Conservation (phyloP, 768 basidiomycete species). For the Hysterangium stoloniferum region DNA sequence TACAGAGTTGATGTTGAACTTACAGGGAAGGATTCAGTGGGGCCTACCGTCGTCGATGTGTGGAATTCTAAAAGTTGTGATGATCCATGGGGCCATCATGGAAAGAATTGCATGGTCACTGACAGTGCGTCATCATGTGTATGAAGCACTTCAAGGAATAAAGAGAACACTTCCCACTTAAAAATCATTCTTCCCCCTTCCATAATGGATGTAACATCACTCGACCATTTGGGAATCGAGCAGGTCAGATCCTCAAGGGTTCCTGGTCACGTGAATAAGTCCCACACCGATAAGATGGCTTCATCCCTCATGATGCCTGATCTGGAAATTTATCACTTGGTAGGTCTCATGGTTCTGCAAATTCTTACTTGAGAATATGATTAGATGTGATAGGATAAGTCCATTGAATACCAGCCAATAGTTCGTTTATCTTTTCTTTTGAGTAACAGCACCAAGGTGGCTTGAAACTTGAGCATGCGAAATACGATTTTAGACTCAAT, state of each 20-base stretch:
- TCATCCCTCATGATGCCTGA: not conserved
- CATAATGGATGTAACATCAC: too few species aligned
- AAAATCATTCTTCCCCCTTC: too few species aligned
- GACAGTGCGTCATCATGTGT: constrained; percentile 60
- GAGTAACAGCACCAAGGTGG: too few species aligned
- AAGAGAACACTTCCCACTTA: too few species aligned
- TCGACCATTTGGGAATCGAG: too few species aligned
- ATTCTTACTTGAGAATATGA: constrained; percentile 52
- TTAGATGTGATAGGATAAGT: constrained; percentile 48
- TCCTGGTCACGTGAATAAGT: too few species aligned
- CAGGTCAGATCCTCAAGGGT: too few species aligned
- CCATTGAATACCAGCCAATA: constrained; percentile 42
- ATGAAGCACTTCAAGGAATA: too few species aligned
- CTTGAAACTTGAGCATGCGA: too few species aligned
- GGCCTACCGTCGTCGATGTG: constrained; percentile 77
- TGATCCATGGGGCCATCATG: constrained; percentile 60
- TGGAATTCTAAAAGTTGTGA: constrained; percentile 49
- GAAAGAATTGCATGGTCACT: constrained; percentile 72
- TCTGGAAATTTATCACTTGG: constrained; percentile 4
- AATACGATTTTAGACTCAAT: too few species aligned
- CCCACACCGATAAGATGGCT: too few species aligned
- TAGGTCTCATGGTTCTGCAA: constrained; percentile 62
- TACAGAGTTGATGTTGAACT: constrained; percentile 81
- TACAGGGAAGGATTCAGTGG: constrained; percentile 52
- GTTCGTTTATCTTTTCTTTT: too few species aligned